phyloP scores from a whole-genome alignment of 495 filamentous ascomycete genomes.

The Saxispiralis lemnorum region DNA sequence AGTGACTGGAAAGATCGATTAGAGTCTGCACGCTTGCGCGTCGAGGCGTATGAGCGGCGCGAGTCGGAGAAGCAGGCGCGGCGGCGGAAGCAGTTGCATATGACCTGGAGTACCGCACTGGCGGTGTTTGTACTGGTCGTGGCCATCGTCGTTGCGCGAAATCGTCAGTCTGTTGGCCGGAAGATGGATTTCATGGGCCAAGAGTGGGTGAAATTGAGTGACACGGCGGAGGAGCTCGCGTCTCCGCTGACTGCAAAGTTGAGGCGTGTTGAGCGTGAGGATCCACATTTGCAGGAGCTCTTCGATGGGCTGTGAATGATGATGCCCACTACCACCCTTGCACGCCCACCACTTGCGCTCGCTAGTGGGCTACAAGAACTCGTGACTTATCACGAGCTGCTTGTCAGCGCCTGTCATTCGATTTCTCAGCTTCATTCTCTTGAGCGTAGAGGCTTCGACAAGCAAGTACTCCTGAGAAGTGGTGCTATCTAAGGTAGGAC shows the following conservation, averaged over 20 bases:
- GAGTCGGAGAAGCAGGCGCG: constrained; percentile 58
- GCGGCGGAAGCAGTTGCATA: constrained; percentile 26
- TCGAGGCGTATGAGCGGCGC: constrained; percentile 53
- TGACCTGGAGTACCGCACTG: constrained; percentile 9
- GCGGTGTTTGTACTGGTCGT: constrained; percentile 8
- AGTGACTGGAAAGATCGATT: constrained; percentile 47
- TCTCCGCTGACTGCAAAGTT: background rate
- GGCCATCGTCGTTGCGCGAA: constrained; percentile 5
- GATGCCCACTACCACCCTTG: too few relatives aligned
- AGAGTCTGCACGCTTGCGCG: constrained; percentile 41
- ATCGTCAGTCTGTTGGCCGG: constrained; percentile 1
- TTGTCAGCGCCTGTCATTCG: too few relatives aligned
- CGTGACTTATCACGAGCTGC: too few relatives aligned
- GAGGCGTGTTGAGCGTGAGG: constrained; percentile 6
- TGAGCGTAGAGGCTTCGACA: too few relatives aligned
- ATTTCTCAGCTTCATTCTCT: too few relatives aligned
- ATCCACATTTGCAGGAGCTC: constrained; percentile 9
- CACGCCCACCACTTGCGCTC: too few relatives aligned
- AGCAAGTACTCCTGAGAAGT: too few relatives aligned
- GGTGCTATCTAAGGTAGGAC: too few relatives aligned
- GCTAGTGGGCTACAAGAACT: too few relatives aligned
- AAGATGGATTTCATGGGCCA: constrained; percentile 2
- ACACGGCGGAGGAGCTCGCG: constrained; percentile 2
- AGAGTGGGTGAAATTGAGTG: background rate
- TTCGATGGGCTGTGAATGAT: constrained; percentile 11